Conservation (phyloP, 2,329 filamentous ascomycete species). For the Aspergillus sp. region DNA sequence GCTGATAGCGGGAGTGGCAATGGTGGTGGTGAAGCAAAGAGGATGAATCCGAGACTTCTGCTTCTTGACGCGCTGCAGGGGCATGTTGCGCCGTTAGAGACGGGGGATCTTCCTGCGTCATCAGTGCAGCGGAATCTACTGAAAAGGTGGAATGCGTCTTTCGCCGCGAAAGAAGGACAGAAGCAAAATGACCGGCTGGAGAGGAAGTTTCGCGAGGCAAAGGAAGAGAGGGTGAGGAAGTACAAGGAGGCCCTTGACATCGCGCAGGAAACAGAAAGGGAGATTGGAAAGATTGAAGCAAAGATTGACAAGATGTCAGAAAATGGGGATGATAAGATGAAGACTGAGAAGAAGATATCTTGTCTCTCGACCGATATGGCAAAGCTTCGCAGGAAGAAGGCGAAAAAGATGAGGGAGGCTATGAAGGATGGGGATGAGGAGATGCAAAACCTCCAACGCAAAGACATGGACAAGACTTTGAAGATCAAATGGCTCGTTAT, state of each 20-base stretch:
- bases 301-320: neutral
- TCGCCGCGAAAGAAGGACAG: neutral
- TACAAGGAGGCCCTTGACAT: neutral
- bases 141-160: neutral
- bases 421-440: neutral
- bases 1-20: no score
- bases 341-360: neutral
- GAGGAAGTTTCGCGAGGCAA: neutral
- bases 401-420: neutral
- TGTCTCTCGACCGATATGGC: neutral
- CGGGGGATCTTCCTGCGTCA: neutral
- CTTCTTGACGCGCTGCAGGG: neutral
- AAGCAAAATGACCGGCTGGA: neutral
- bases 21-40: neutral
- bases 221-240: neutral
- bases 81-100: neutral
- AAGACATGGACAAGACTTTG: neutral
- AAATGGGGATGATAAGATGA: no score
- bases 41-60: neutral
- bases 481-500: neutral
- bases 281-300: neutral
- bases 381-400: neutral
- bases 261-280: neutral
- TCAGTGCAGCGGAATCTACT: neutral
- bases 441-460: neutral